phyloP scores from a whole-genome alignment of 2,329 filamentous ascomycete genomes.

The Claviceps spartinae region DNA sequence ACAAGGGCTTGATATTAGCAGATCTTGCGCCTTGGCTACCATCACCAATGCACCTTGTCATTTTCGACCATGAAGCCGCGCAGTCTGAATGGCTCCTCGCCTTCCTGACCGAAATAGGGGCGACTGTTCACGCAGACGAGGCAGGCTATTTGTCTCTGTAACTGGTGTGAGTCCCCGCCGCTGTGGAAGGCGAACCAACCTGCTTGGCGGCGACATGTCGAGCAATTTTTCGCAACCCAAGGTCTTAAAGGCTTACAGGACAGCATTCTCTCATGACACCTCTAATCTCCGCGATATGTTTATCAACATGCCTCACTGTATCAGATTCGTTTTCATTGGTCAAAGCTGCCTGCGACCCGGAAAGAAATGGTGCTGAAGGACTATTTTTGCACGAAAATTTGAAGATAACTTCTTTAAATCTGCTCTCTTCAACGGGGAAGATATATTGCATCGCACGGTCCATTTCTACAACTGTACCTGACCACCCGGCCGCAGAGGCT shows the following conservation, averaged over 20 bases:
- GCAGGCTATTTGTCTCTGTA: background rate
- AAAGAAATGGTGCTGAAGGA: background rate
- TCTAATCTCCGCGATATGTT: background rate
- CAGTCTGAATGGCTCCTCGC: background rate
- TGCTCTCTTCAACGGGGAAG: background rate
- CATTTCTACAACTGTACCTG: background rate
- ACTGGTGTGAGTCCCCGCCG: background rate
- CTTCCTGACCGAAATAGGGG: background rate
- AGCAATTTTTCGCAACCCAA: background rate
- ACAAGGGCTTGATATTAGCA: background rate
- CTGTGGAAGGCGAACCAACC: background rate
- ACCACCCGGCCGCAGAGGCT: background rate
- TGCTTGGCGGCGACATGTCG: background rate
- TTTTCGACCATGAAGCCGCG: background rate
- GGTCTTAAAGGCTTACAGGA: background rate
- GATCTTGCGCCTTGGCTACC: background rate
- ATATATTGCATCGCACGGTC: background rate
- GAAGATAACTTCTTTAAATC: background rate
- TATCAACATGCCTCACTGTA: background rate
- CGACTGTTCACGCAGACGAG: background rate
- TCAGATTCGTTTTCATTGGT: background rate
- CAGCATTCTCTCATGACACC: background rate
- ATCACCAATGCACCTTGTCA: background rate
- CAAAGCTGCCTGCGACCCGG: background rate
- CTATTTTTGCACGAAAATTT: background rate